Base-by-base conservation (phyloP, 2,329 filamentous ascomycete species). In the Sporothrix luriei region DNA sequence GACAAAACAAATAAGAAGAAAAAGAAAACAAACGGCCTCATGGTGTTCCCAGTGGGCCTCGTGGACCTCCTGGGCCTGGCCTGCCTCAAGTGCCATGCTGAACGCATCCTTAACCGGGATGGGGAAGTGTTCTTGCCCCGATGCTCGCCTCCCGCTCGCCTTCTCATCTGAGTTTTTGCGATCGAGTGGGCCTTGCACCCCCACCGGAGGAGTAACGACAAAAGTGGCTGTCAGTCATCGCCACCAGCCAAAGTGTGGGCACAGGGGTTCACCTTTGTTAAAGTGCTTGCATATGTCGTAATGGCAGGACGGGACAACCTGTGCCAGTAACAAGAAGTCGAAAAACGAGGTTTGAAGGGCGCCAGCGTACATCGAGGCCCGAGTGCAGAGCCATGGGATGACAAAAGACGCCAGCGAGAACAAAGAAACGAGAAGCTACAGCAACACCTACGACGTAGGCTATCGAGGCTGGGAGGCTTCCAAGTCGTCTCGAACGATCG, bases 141-240 rank as follows among this genome's bases (percentile, higher is more conserved):
- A 33, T 33, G 33, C 33, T 33, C 33, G 33, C 33, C 33, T 33
- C 2, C 9, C 33, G 33, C 33, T 33, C 29, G 19, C 26, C 43
- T 26, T 13, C 46, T n/a, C n/a, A n/a, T n/a, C n/a, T n/a, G n/a
- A n/a, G n/a, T n/a, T 19, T 26, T 24, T 19, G 38, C 55, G 19
- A 61, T 61, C 33, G 33, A 24, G 55, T 43, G 33, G 55, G 19
- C n/a, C 55, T 26, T n/a, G n/a, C 16, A 5, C 40, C 10, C 21
- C 38, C 57, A 24, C 57, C 7, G 38, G 13, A 24, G 48, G 46
- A 9, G 14, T 13, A 29, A 43, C 14, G 4, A 33, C 21, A 65
- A 33, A 38, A 10, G 43, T 24, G 62, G 26, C 46, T 52, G 62
- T 65, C 46, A 51, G 62, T 52, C 62, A 65, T 65, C 62, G 62